Conservation (phyloP, 176 grass and related monocot genomes). For the Avena sativa region DNA sequence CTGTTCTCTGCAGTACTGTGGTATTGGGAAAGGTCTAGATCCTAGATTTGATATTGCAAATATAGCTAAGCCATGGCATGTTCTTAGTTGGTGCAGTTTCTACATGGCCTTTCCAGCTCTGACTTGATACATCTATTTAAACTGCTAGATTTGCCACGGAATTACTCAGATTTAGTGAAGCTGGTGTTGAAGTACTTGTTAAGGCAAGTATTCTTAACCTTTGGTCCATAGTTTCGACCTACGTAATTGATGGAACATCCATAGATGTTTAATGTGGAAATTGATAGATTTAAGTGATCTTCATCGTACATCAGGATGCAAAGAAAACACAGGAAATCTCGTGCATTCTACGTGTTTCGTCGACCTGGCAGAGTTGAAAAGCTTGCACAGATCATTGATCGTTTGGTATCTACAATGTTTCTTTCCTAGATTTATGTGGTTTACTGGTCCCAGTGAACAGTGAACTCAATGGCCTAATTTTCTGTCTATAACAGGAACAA, state of each 20-base stretch:
- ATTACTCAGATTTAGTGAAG: constrained; percentile 90
- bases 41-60: constrained; percentile 98
- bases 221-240: constrained; percentile 17
- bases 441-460: constrained; percentile 16
- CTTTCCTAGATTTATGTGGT: constrained; percentile 1
- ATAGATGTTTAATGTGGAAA: constrained; percentile 17
- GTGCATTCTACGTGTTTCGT: constrained; percentile 89
- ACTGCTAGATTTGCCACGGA: constrained; percentile 81
- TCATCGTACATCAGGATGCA: constrained; percentile 62
- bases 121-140: constrained; percentile 45
- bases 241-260: constrained; percentile 9
- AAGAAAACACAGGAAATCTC: constrained; percentile 91
- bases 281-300: constrained; percentile 32
- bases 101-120: not conserved
- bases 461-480: not conserved
- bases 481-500: constrained; percentile 70
- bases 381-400: constrained; percentile 80
- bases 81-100: constrained; percentile 24
- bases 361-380: constrained; percentile 97
- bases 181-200: constrained; percentile 84
- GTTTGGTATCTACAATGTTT: constrained; percentile 56
- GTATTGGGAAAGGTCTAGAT: constrained; percentile 97
- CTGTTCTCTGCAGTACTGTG: constrained; percentile 73
- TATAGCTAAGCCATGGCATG: constrained; percentile 69
- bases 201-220: constrained; percentile 66